Percentiles rank a stretch among this genome's conserved stretches.
Evolutionary conservation across 1,284 basidiomycete species (phyloP).

Genomic region (Trichosporon sp.): DNA sequence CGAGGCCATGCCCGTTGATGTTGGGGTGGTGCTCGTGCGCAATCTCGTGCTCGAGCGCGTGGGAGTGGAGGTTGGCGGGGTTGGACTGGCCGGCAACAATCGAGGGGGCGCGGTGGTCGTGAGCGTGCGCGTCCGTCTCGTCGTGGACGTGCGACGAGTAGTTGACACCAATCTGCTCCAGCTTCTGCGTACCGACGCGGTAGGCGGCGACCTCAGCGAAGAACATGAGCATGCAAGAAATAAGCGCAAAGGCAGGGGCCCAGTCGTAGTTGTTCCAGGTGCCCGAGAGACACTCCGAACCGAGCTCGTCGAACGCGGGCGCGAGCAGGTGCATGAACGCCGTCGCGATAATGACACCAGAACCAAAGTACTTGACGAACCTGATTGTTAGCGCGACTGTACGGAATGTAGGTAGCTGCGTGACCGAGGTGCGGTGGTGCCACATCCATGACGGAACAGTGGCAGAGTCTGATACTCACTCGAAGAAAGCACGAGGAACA

Average conservation of each 20-base stretch:
- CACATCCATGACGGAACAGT: not conserved
- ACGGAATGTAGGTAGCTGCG: too few species aligned
- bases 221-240: slow-evolving; percentile 80
- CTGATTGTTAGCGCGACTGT: slow-evolving; percentile 40
- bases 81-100: slow-evolving; percentile 37
- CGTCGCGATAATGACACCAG: slow-evolving; percentile 91
- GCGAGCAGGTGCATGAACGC: slow-evolving; percentile 83
- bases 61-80: slow-evolving; percentile 38
- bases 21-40: slow-evolving; percentile 22
- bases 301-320: slow-evolving; percentile 72
- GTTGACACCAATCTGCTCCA: slow-evolving; percentile 45
- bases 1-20: slow-evolving; percentile 17
- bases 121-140: slow-evolving; percentile 64
- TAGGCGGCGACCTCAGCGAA: slow-evolving; percentile 82
- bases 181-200: slow-evolving; percentile 59
- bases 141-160: slow-evolving; percentile 60
- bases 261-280: slow-evolving; percentile 78
- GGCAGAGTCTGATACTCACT: slow-evolving; percentile 62
- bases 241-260: slow-evolving; percentile 74
- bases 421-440: not conserved
- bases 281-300: slow-evolving; percentile 69
- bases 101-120: slow-evolving; percentile 60
- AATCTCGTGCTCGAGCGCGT: slow-evolving; percentile 23
- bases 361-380: slow-evolving; percentile 94
- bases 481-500: slow-evolving; percentile 70